Base-by-base conservation (phyloP, 345 rosid species). In the Dipteronia sinensis region DNA sequence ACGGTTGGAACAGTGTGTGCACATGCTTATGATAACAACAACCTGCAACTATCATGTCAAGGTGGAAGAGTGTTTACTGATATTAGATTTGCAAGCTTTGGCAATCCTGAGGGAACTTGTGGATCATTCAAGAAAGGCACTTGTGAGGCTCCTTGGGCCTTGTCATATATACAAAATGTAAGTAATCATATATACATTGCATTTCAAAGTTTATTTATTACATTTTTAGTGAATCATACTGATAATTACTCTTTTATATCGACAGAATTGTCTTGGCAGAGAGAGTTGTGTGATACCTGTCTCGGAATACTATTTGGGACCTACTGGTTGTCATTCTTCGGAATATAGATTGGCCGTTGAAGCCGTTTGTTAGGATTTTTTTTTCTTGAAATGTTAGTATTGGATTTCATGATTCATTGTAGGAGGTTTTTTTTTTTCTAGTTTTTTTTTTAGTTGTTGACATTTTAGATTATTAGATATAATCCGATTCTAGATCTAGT, bases 1-100 rank as follows among this genome's bases (percentile, higher is more conserved):
- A 87, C 85, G 6, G 63, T 85, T 0, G 92, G 88, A 31, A 82
- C 67, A 5, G 84, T 82, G 15, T 90, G 94, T 62, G 92, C 78
- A 0, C 44, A 76, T 72, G 89, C 80, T 17, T 75, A 84, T 15
- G 84, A 87, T 44, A 81, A 84, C 13, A 65, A 75, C 73, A 79
- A 66, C 4, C 49, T 90, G 81, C 83, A 86, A 27, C 56, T 92
- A 34, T 81, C 90, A 9, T 90, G 92, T 83, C 86, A 88, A 19
- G 82, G 83, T 13, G 87, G 79, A 44, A 62, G 75, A 25, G 72
- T 59, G 0, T 76, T 90, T 31, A 75, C 90, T 1, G 75, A 84
- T 0, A 84, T 90, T 10, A 79, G 70, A 23, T 92, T 88, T 27
- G 88, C 91, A 2, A 92, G 88, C 77, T 90, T 86, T 67, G 96